Base-by-base conservation (phyloP, 1,139 yeast species). In the Keqinozyma sinolaborantium region DNA sequence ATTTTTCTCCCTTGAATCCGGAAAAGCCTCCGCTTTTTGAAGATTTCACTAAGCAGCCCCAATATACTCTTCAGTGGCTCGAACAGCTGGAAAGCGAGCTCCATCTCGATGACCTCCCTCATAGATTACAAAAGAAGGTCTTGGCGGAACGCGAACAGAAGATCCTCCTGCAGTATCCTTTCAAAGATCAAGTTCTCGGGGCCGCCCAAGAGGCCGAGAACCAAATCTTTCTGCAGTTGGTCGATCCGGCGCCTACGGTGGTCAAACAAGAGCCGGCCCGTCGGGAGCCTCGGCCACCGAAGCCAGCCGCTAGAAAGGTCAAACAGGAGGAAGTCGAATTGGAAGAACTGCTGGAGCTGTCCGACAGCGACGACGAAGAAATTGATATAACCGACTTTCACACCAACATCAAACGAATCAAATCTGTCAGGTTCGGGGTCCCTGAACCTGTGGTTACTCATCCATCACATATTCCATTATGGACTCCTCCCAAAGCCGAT, bases 371-470 rank as follows among this genome's bases (percentile, higher is more conserved):
- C 23, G 42, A 41, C 13, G 42, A 34, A 26, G 42, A 36, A 20
- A 34, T 24, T 9, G 33, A 28, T 23, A 23, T 32, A 7, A n/a
- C 33, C 5, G 39, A 42, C 9, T 38, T 36, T 4, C 42, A 42
- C 23, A 51, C 65, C 42, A 51, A 44, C 39, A 51, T 54, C 35
- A 63, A 56, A 32, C 7, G 10, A 10, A 31, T 65, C 11, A 57
- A 81, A 11, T 64, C 62, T 7, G 46, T 84, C 14, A 70, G 63
- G 24, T 67, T 67, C 30, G 50, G 73, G 2, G 61, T 77, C 4
- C 83, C 87, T 1, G 68, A 70, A 8, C 83, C 82, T 16, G 57
- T 75, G 6, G 69, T 86, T 4, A 82, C 95, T 0, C 90, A 87
- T 50, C 97, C 97, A 2, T 70, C 77, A 4, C 95, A 87, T 59